Evolutionary conservation across 176 grass and related monocot species (phyloP).

Genomic region (Oryza punctata): DNA sequence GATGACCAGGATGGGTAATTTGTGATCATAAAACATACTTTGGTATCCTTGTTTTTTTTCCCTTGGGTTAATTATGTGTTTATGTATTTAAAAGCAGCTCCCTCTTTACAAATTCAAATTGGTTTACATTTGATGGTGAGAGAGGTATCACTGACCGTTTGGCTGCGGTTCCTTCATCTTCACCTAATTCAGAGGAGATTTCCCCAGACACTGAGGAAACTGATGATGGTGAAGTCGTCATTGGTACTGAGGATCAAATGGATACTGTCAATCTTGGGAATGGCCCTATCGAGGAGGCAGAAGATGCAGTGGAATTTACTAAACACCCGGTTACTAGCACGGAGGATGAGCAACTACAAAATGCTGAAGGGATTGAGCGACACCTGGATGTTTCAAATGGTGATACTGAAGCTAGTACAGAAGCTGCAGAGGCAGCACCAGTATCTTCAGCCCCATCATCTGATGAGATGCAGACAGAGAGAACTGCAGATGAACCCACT

Average conservation of each 20-base stretch:
- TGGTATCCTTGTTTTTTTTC: neutral
- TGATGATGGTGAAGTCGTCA: constrained; percentile 43
- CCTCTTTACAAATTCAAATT: constrained; percentile 97
- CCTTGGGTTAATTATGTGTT: constrained; percentile 31
- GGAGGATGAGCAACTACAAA: constrained; percentile 42
- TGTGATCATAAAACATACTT: constrained; percentile 20
- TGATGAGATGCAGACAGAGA: constrained; percentile 39
- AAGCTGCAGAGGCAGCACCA: constrained; percentile 31
- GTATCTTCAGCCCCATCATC: constrained; percentile 27
- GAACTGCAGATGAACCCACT: constrained; percentile 9
- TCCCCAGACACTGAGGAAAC: constrained; percentile 39
- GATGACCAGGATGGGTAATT: constrained; percentile 86
- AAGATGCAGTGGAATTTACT: constrained; percentile 39
- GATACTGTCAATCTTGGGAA: constrained; percentile 44
- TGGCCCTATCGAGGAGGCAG: constrained; percentile 38
- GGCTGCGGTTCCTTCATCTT: constrained; percentile 62
- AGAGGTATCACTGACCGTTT: constrained; percentile 62
- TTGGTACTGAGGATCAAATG: constrained; percentile 49
- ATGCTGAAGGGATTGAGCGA: constrained; percentile 16
- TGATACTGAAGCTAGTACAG: constrained; percentile 37
- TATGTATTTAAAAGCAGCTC: constrained; percentile 57
- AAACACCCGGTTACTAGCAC: constrained; percentile 35
- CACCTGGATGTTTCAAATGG: constrained; percentile 39
- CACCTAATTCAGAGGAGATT: constrained; percentile 62
- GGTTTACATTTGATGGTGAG: constrained; percentile 98